Conservation (phyloP, 169 alveolate species). For the Sarcocystis neurona region DNA sequence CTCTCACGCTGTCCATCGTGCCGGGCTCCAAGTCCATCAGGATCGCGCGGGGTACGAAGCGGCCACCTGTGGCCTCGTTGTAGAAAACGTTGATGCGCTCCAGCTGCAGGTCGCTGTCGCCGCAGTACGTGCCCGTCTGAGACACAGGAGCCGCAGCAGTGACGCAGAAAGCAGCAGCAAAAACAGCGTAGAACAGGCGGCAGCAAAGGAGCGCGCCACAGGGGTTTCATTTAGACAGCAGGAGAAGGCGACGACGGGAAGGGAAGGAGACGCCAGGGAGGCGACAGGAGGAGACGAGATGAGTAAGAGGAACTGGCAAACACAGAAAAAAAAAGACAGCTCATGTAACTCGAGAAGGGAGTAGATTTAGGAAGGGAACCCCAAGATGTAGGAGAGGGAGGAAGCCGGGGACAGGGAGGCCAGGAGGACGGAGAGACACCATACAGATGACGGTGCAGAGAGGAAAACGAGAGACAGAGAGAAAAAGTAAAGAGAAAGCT, state of each 20-base stretch:
- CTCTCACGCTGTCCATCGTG: slow-evolving; percentile 96
- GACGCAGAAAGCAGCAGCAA: neutral
- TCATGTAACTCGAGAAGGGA: too few species aligned
- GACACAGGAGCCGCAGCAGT: neutral
- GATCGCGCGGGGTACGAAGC: slow-evolving; percentile 98
- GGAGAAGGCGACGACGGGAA: neutral
- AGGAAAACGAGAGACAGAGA: too few species aligned
- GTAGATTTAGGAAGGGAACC: too few species aligned
- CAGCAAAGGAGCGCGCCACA: neutral
- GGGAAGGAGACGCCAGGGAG: neutral
- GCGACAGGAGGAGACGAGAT: too few species aligned
- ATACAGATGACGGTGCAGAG: too few species aligned
- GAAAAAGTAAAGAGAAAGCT: too few species aligned
- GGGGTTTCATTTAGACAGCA: neutral
- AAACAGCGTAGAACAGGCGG: neutral
- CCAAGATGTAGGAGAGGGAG: too few species aligned
- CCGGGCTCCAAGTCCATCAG: slow-evolving; percentile 99
- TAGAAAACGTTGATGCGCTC: slow-evolving; percentile 91
- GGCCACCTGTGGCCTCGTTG: slow-evolving; percentile 98
- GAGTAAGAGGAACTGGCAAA: neutral
- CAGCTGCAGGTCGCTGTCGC: slow-evolving; percentile 85
- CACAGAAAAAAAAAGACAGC: neutral
- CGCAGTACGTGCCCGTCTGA: slow-evolving; percentile 83
- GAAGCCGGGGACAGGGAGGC: too few species aligned
- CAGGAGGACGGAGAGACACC: too few species aligned